Base-by-base conservation (phyloP, 2,329 filamentous ascomycete genomes). In the Cercospora sojina region DNA sequence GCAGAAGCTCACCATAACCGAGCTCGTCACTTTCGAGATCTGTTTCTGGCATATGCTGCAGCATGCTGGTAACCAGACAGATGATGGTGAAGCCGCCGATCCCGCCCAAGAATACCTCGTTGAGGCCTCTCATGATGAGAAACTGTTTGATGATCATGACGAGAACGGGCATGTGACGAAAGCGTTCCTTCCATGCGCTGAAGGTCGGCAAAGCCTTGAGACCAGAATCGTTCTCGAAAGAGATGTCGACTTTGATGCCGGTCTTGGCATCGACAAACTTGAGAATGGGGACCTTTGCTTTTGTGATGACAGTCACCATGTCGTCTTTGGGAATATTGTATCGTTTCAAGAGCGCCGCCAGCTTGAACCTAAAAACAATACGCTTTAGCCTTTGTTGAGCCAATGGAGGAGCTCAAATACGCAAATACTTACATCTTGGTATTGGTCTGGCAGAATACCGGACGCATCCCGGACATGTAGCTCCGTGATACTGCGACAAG, bases 81-180 rank as follows among this genome's bases (percentile, higher is more conserved):
- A 94, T 97, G 70, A 96, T 90, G 1, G 93, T 92, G 76, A 97
- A 98, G 2, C 95, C 95, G 62, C 95, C 95, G 61, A 99, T 88
- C 2, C 95, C 95, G 64, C 95, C 95, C 67, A 88, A 91, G 47
- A 91, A 90, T 3, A 96, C 93, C 78, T 99, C 95, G 72, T 97
- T 97, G 61, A 97, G 83, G 0, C 90, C 91, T 68, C 93, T 88
- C 87, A 99, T 96, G 41, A 91, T 84, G 27, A 99, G 82, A 67
- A 96, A 93, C 71, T 99, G 95, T 81, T 99, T 99, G 79, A 99
- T 86, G 27, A 98, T 77, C 0, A 92, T 90, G 41, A 97, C 92
- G 25, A 99, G 82, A 47, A 91, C 87, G 0, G 92, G 91, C 91
- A 98, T 93, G 8, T 88, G 88, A 0, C 94, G 93, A 70, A 90